Evolutionary conservation across 371 early-diverging fungal genomes (phyloP).

Genomic region (Apophysomyces ossiformis): DNA sequence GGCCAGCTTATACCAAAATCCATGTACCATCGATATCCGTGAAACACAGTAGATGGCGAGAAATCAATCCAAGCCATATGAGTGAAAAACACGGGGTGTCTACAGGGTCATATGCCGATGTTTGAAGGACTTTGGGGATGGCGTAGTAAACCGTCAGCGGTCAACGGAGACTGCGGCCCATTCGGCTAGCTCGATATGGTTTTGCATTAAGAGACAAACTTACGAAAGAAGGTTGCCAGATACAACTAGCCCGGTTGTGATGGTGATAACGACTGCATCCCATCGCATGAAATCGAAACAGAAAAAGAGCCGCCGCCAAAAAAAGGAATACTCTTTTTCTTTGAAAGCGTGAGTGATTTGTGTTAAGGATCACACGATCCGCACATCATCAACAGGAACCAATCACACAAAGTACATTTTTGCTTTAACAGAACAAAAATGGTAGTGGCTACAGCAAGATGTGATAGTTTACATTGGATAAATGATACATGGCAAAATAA

Average conservation of each 20-base stretch:
- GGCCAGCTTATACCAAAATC: neutral
- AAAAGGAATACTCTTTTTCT: slow-evolving; percentile 6
- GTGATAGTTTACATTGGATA: slow-evolving; percentile 1
- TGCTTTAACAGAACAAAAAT: neutral
- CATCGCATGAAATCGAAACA: slow-evolving; percentile 7
- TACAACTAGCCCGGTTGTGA: slow-evolving; percentile 12
- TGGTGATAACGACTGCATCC: slow-evolving; percentile 6
- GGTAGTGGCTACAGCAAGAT: neutral
- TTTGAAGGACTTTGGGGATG: neutral
- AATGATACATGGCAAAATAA: neutral
- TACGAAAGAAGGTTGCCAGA: neutral
- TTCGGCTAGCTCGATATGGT: neutral
- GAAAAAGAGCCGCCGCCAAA: slow-evolving; percentile 6
- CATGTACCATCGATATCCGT: neutral
- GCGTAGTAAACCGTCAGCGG: neutral
- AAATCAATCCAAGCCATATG: neutral
- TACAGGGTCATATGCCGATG: neutral
- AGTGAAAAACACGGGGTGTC: slow-evolving; percentile 1
- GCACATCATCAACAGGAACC: slow-evolving; percentile 5
- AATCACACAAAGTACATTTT: slow-evolving; percentile 7
- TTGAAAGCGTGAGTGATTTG: slow-evolving; percentile 3
- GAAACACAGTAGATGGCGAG: neutral
- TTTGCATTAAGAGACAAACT: slow-evolving; percentile 3
- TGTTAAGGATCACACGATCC: neutral
- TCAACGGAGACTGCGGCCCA: neutral